Conservation (phyloP, 2,329 filamentous ascomycete species). For the Rasamsonia emersonii region DNA sequence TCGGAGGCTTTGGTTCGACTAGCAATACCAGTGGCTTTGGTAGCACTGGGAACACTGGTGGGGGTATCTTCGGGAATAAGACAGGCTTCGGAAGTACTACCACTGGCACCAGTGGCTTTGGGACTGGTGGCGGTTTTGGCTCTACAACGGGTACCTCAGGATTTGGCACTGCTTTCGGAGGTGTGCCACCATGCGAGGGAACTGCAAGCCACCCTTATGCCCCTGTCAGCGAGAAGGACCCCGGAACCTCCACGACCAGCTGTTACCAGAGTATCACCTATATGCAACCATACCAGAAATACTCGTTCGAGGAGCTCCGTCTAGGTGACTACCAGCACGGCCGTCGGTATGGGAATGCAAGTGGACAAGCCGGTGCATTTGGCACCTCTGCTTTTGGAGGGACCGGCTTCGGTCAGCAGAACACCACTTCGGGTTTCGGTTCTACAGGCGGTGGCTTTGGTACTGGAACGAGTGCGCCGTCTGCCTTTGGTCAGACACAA, state of each 20-base stretch:
- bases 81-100: conserved; percentile 19
- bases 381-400: conserved; percentile 55
- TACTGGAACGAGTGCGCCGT: conserved; percentile 23
- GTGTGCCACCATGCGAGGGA: conserved; percentile 34
- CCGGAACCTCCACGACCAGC: conserved; percentile 28
- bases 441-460: conserved; percentile 23
- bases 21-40: conserved; percentile 23
- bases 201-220: conserved; percentile 39
- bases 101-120: conserved; percentile 13
- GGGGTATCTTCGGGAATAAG: no score
- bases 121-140: conserved; percentile 21
- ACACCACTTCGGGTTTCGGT: conserved; percentile 33
- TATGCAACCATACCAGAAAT: conserved; percentile 58
- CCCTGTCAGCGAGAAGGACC: conserved; percentile 38
- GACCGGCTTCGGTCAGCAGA: conserved; percentile 37
- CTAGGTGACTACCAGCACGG: conserved; percentile 84
- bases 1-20: conserved; percentile 26
- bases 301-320: conserved; percentile 74
- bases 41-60: conserved; percentile 15
- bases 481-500: conserved; percentile 37
- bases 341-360: conserved; percentile 71
- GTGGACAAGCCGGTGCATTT: conserved; percentile 73
- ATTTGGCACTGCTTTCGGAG: conserved; percentile 16
- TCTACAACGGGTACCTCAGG: conserved; percentile 12
- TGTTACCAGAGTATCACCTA: conserved; percentile 42